Evolutionary conservation across 331 rosid genomes (phyloP).

Genomic region (Quercus lobata): DNA sequence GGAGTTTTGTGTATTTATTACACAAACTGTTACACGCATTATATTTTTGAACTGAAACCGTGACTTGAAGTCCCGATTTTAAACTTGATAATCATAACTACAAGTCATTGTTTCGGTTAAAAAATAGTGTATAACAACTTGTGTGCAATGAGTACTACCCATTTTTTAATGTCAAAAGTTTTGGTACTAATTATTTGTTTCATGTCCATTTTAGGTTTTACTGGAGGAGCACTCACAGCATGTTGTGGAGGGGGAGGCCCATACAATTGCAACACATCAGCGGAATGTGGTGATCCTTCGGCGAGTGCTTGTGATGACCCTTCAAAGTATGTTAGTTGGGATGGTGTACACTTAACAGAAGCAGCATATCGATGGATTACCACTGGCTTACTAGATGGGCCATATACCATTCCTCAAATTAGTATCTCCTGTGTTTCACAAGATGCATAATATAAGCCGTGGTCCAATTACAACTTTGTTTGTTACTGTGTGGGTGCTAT

Average conservation of each 20-base stretch:
- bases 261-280: constrained; percentile 26
- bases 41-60: too few species aligned
- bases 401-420: constrained; percentile 29
- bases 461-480: too few species aligned
- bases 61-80: too few species aligned
- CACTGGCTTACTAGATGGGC: constrained; percentile 18
- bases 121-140: too few species aligned
- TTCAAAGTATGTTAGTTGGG: constrained; percentile 37
- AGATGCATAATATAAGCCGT: too few species aligned
- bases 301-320: constrained; percentile 39
- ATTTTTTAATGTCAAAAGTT: too few species aligned
- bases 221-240: constrained; percentile 5
- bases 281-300: constrained; percentile 17
- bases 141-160: too few species aligned
- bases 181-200: background rate
- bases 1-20: too few species aligned
- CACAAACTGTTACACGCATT: too few species aligned
- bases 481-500: too few species aligned
- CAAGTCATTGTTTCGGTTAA: too few species aligned
- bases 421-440: constrained; percentile 4
- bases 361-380: constrained; percentile 31
- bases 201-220: constrained; percentile 33
- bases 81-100: too few species aligned
- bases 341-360: constrained; percentile 44
- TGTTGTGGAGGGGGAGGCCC: constrained; percentile 56